These are phyloP conservation scores for Yamadazyma paraphyllophila DNA, from an alignment of 805 yeast genomes.

Conservation along the genomic window DNA sequence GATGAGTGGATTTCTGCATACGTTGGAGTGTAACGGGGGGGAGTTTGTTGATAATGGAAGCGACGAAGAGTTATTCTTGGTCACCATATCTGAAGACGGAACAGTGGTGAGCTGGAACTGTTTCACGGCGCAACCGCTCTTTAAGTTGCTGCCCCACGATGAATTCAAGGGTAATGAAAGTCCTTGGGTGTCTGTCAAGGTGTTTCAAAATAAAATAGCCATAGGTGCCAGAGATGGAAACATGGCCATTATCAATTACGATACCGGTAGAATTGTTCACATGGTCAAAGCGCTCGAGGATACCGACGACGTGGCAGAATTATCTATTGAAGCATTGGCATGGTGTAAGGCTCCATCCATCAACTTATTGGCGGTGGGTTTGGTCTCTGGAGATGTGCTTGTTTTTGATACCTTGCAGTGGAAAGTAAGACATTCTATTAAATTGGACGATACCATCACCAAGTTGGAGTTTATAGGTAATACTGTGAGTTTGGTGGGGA, in stretches of 20 bases:
- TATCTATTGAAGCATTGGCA: slow-evolving; percentile 57
- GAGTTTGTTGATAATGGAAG: slow-evolving; percentile 57
- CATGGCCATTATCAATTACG: slow-evolving; percentile 72
- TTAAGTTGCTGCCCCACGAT: slow-evolving; percentile 56
- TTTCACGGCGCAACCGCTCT: slow-evolving; percentile 67
- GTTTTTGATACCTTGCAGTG: slow-evolving; percentile 82
- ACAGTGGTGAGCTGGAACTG: slow-evolving; percentile 87
- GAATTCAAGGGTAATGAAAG: slow-evolving; percentile 73
- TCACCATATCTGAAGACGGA: slow-evolving; percentile 84
- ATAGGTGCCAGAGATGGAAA: slow-evolving; percentile 88
- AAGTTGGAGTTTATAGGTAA: slow-evolving; percentile 63
- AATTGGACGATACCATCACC: slow-evolving; percentile 76
- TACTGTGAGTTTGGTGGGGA: slow-evolving; percentile 61
- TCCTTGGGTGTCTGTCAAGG: slow-evolving; percentile 83
- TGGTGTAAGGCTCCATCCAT: slow-evolving; percentile 68
- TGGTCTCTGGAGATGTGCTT: slow-evolving; percentile 83
- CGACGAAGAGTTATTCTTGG: slow-evolving; percentile 58
- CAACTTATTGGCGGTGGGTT: slow-evolving; percentile 71
- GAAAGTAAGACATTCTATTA: slow-evolving; percentile 73
- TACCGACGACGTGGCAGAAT: slow-evolving; percentile 42
- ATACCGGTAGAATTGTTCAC: slow-evolving; percentile 68
- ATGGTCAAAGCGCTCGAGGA: slow-evolving; percentile 63
- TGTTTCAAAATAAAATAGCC: slow-evolving; percentile 54
- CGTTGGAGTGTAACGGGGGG: slow-evolving; percentile 77
- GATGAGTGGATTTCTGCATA: slow-evolving; percentile 80